These are phyloP conservation scores for Remersonia thermophila DNA, from an alignment of 2,329 filamentous ascomycete genomes.

Conservation along the genomic window DNA sequence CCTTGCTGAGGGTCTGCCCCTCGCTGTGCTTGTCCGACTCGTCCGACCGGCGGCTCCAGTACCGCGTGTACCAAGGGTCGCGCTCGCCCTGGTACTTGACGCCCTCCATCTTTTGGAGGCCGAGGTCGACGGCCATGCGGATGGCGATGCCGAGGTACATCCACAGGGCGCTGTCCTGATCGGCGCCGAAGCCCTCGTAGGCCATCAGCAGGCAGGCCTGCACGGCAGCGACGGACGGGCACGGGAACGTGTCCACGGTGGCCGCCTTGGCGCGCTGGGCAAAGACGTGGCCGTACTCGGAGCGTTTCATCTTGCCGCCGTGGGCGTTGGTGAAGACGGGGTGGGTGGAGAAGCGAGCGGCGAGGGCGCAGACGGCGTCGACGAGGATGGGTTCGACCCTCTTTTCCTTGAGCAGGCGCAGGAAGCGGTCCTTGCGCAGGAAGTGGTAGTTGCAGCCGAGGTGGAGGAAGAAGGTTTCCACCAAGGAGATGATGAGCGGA, in stretches of 20 bases:
- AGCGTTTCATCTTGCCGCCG: constrained; percentile 37
- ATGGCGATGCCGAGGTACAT: constrained; percentile 88
- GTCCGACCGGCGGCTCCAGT: constrained; percentile 27
- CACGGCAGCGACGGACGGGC: constrained; percentile 69
- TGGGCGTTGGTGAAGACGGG: constrained; percentile 38
- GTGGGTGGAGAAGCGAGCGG: constrained; percentile 65
- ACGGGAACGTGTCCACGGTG: constrained; percentile 71
- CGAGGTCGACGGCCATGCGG: constrained; percentile 68
- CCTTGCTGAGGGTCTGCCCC: constrained; percentile 29
- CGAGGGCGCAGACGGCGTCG: constrained; percentile 71
- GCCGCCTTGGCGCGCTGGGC: constrained; percentile 73
- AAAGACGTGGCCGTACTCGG: constrained; percentile 65
- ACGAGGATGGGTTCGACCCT: constrained; percentile 73
- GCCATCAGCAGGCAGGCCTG: constrained; percentile 75
- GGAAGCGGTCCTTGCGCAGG: constrained; percentile 57
- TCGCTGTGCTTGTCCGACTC: constrained; percentile 27
- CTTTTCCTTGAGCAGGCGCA: constrained; percentile 68
- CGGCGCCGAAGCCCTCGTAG: constrained; percentile 80
- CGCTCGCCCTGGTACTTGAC: constrained; percentile 48
- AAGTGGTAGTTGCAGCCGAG: constrained; percentile 83
- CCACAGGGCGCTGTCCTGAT: constrained; percentile 82
- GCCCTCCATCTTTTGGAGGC: constrained; percentile 70
- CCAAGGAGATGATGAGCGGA: constrained; percentile 61
- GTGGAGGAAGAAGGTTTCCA: constrained; percentile 69
- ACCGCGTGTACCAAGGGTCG: constrained; percentile 36